Percentiles rank a stretch among this genome's conserved stretches.
Conservation (phyloP, 495 filamentous ascomycete species). For the Lasiosphaeria miniovina region DNA sequence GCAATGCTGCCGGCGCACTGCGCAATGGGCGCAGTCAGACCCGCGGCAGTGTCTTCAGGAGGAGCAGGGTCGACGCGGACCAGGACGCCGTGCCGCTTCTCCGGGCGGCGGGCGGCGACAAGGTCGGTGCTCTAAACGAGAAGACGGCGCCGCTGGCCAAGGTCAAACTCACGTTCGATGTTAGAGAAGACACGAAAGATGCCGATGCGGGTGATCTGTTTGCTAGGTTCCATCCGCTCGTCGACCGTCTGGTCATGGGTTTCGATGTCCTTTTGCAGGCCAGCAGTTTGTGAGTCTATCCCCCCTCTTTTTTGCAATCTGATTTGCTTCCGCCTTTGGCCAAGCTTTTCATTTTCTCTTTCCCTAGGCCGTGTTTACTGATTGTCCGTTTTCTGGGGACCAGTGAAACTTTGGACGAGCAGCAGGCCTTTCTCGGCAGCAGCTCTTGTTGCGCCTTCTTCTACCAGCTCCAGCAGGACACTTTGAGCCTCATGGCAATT, state of each 20-base stretch:
- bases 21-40: not conserved
- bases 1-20: no score
- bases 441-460: not conserved
- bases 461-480: not conserved
- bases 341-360: not conserved
- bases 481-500: not conserved
- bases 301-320: not conserved
- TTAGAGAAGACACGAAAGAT: not conserved
- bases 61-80: not conserved
- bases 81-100: not conserved
- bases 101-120: not conserved
- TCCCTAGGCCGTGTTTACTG: not conserved
- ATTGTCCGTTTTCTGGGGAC: not conserved
- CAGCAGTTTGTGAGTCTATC: constrained; percentile 8
- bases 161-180: not conserved
- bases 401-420: not conserved
- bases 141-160: not conserved
- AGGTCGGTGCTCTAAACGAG: not conserved
- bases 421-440: constrained; percentile 4
- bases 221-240: not conserved
- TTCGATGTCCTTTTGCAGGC: constrained; percentile 7
- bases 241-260: not conserved
- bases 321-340: not conserved
- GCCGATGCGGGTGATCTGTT: not conserved
- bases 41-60: not conserved